Percentiles rank a stretch among this genome's conserved stretches.
phyloP scores from a whole-genome alignment of 768 basidiomycete genomes.

The Melanogaster broomeanus region DNA sequence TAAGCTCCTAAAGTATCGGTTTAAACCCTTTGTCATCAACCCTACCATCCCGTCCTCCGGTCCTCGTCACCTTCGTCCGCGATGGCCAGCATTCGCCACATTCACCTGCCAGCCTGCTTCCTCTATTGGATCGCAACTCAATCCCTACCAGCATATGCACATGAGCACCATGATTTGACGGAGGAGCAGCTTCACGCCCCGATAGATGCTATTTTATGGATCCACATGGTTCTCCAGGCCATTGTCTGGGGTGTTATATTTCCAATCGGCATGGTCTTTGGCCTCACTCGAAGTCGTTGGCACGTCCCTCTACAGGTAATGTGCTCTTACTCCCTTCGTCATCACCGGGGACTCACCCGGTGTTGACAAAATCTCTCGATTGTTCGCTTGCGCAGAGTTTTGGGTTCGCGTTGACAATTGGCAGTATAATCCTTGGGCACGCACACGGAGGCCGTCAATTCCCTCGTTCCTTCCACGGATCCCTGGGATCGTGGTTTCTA shows the following conservation, averaged over 20 bases:
- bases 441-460: constrained; percentile 83
- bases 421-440: constrained; percentile 82
- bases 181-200: constrained; percentile 67
- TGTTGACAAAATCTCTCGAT: background rate
- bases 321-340: background rate
- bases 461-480: constrained; percentile 71
- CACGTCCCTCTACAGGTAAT: constrained; percentile 85
- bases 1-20: no score
- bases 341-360: no score
- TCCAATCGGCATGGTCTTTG: constrained; percentile 80
- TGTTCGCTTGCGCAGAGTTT: constrained; percentile 45
- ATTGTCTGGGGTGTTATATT: constrained; percentile 86
- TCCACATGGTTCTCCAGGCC: constrained; percentile 80
- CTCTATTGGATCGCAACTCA: constrained; percentile 8
- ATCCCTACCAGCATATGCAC: constrained; percentile 37
- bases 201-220: constrained; percentile 76
- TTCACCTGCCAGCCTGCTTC: constrained; percentile 3
- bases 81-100: background rate
- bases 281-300: constrained; percentile 78
- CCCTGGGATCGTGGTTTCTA: constrained; percentile 53
- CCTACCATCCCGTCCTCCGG: background rate
- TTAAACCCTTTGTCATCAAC: constrained; percentile 1
- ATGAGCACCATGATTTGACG: constrained; percentile 62
- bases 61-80: background rate
- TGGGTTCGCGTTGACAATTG: constrained; percentile 68